Base-by-base conservation (phyloP, 129 eudicot genomes). In the Artemisia annua region DNA sequence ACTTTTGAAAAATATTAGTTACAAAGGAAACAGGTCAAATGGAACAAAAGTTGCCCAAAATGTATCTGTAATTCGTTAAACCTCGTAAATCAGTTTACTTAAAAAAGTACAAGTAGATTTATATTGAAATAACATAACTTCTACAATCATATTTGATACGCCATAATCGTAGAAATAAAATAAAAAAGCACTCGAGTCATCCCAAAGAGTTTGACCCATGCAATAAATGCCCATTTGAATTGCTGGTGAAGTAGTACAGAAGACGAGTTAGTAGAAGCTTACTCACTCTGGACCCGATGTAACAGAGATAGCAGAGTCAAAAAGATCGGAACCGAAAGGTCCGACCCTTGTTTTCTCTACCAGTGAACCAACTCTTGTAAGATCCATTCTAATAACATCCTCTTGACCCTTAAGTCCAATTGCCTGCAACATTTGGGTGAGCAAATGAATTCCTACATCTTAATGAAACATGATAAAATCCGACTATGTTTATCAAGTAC, bases 281-380 rank as follows among this genome's bases (percentile, higher is more conserved):
- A 94, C 99, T 84, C 96, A 91, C 99, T 83, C 91, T 57, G 87
- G 83, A 84, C 91, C 88, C 71, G 96, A 86, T 61, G 93, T 84
- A 63, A 94, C 86, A 58, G 91, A 87, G 71, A 94, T 75, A 69
- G 99, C 99, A 20, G 99, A 94, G 80, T 94, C 99, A 66, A 94
- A 90, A 81, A 90, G 79, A 69, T 87, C 87, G 43, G 89, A 83
- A 54, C 96, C 99, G 15, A 94, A 69, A 24, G 96, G 96, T 26
- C 99, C 97, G 53, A 90, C 97, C 77, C 83, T 86, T 71, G 96
- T 80, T 84, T 83, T 94, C 83, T 84, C 86, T 65, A 90, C 83
- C 72, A 75, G 79, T 50, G 99, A 83, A 60, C 82, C 80, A 52
- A 28, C 69, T 63, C 59, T 75, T 61, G 99, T 78, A 79, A 94